phyloP scores from a whole-genome alignment of 2,329 filamentous ascomycete species.

The Arthrobotrys megalospora region DNA sequence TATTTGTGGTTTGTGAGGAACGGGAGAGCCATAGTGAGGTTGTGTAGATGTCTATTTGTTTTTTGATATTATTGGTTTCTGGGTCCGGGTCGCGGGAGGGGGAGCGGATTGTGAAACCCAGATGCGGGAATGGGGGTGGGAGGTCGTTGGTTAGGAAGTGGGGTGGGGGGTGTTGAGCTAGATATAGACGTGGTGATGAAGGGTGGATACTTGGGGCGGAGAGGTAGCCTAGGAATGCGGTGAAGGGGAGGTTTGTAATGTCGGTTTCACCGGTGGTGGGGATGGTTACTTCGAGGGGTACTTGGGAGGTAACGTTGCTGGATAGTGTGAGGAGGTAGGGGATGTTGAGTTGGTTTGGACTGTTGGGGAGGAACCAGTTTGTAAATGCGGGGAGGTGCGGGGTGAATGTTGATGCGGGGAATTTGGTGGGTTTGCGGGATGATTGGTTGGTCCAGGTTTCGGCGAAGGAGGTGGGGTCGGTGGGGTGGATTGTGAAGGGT shows the following conservation, averaged over 20 bases:
- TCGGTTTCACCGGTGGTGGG: background rate
- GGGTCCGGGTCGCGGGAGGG: background rate
- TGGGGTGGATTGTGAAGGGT: slow-evolving; percentile 30
- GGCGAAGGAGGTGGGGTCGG: slow-evolving; percentile 24
- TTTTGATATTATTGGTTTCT: background rate
- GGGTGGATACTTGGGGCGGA: slow-evolving; percentile 15
- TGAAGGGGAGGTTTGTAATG: background rate
- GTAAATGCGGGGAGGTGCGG: slow-evolving; percentile 45
- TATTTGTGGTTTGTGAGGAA: slow-evolving; percentile 71
- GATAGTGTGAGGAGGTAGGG: slow-evolving; percentile 8
- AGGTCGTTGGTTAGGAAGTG: slow-evolving; percentile 13
- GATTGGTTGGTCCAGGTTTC: slow-evolving; percentile 2
- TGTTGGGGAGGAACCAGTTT: slow-evolving; percentile 35
- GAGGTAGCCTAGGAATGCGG: slow-evolving; percentile 29
- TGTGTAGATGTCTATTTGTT: slow-evolving; percentile 46
- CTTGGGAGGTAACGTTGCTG: background rate
- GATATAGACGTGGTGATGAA: slow-evolving; percentile 9
- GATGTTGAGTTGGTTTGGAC: slow-evolving; percentile 33
- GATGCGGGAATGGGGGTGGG: slow-evolving; percentile 28
- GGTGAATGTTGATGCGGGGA: slow-evolving; percentile 15
- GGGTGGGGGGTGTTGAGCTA: slow-evolving; percentile 47
- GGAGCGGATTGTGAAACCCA: slow-evolving; percentile 41
- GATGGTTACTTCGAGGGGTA: slow-evolving; percentile 35
- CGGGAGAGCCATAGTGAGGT: slow-evolving; percentile 45
- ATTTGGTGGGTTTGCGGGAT: slow-evolving; percentile 25